Evolutionary conservation across 805 yeast species (phyloP), one percentile per base, ranked within the genome.

Genomic region (Starmerella asiatica): DNA sequence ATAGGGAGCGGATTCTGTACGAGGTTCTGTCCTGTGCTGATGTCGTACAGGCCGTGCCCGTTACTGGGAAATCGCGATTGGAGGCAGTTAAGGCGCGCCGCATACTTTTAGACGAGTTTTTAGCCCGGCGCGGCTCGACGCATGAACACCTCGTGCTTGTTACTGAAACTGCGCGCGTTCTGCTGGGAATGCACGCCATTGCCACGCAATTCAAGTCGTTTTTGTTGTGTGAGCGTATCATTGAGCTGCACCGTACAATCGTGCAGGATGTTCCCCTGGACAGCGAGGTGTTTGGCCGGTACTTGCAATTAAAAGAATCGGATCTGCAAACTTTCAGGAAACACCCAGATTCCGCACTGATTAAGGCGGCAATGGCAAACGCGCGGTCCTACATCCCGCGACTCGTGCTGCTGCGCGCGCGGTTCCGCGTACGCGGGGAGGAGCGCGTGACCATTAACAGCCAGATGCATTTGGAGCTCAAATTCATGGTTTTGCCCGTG

Each of bases 361-460:
- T 38, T 4, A 21, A 34, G 14, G 29, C 27, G 17, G 23, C 41
- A 2, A 45, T 45, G n/a, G 39, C 39, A 12, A 36, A 37, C 3
- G 45, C 51, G 20, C 45, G 50, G 1, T 56, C 70, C 3, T 63
- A 68, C 24, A 71, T 85, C 26, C 95, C 96, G 32, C 60, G 66
- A 34, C 59, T 86, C 36, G 73, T 78, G 52, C 63, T 85, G 14
- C 48, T 85, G 21, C 72, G 71, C 37, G 77, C 93, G 32, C 73
- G 71, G 42, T 84, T 84, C 61, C 69, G 70, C 46, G 94, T 88
- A 32, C 88, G 94, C 3, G 97, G 97, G 26, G 96, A 86, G 63
- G 56, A 60, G 14, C 64, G 64, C 23, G 75, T 81, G 21, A 73
- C 85, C 0, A 79, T 94, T 21, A 68, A 70, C 20, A 73, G 96